phyloP scores from a whole-genome alignment of 176 grass and related monocot species.

The Musa schizocarpa region DNA sequence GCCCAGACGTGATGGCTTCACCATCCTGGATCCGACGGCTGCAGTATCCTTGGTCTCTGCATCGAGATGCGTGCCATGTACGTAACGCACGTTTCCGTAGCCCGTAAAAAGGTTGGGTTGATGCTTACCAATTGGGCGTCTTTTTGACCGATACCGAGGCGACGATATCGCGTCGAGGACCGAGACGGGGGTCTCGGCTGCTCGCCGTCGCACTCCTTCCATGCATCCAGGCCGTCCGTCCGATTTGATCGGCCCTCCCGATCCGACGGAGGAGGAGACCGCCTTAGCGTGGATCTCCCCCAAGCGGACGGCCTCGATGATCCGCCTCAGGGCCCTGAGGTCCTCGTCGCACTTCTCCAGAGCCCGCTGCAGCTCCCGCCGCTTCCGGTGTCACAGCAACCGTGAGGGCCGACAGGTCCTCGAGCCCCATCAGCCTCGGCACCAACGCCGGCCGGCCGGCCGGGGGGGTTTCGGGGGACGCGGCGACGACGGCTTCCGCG shows the following conservation, averaged over 20 bases:
- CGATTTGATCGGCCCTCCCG: not conserved
- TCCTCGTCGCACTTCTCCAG: constrained; percentile 98
- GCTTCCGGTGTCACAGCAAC: constrained; percentile 24
- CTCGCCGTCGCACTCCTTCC: constrained; percentile 15
- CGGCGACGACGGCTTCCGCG: constrained; percentile 13
- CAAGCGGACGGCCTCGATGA: constrained; percentile 69
- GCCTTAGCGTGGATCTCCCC: constrained; percentile 44
- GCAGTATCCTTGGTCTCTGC: constrained; percentile 15
- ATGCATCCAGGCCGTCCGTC: constrained; percentile 19
- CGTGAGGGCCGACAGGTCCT: constrained; percentile 24
- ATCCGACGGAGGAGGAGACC: constrained; percentile 1
- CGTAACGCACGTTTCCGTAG: not conserved
- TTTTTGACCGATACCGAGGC: constrained; percentile 69
- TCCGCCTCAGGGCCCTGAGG: constrained; percentile 62
- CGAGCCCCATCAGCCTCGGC: constrained; percentile 90
- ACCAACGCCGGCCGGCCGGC: constrained; percentile 39
- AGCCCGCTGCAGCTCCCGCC: constrained; percentile 73
- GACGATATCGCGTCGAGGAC: constrained; percentile 81
- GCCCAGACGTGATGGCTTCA: constrained; percentile 64
- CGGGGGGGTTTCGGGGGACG: constrained; percentile 30
- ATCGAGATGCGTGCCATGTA: not conserved
- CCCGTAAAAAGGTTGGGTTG: not conserved
- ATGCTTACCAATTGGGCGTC: constrained; percentile 18
- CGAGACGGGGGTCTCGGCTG: constrained; percentile 58
- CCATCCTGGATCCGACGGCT: constrained; percentile 40